These are phyloP conservation scores for Xylaria cubensis DNA, from an alignment of 495 filamentous ascomycete genomes.

Conservation along the genomic window DNA sequence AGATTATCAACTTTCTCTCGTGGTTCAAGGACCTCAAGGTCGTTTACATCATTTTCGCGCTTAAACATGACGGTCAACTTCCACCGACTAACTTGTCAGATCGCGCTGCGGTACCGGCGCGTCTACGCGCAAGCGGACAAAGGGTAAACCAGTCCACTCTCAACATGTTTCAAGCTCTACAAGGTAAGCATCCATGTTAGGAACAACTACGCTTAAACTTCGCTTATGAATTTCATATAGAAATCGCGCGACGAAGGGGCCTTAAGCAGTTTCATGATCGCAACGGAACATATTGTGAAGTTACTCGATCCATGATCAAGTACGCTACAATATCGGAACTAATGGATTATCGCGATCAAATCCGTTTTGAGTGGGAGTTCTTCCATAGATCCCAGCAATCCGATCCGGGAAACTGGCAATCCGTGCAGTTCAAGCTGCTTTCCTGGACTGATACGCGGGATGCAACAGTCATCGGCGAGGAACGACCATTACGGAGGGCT, in stretches of 20 bases:
- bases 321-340: too few species aligned
- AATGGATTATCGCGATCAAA: neutral
- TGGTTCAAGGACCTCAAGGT: neutral
- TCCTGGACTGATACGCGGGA: neutral
- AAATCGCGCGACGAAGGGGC: neutral
- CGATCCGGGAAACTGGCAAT: neutral
- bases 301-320: neutral
- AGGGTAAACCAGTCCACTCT: neutral
- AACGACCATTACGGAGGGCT: neutral
- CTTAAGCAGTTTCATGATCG: constrained; percentile 5
- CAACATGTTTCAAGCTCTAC: neutral
- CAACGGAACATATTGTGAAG: neutral
- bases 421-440: constrained; percentile 1
- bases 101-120: neutral
- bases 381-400: neutral
- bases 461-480: neutral
- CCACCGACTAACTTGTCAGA: too few species aligned
- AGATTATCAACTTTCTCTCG: neutral
- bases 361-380: neutral
- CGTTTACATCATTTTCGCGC: neutral
- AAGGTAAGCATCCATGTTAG: neutral
- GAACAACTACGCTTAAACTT: neutral
- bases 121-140: neutral
- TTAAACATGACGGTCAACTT: neutral
- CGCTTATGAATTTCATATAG: neutral